phyloP scores from a whole-genome alignment of 192 early-diverging fungal genomes.

The Coemansia sp. region DNA sequence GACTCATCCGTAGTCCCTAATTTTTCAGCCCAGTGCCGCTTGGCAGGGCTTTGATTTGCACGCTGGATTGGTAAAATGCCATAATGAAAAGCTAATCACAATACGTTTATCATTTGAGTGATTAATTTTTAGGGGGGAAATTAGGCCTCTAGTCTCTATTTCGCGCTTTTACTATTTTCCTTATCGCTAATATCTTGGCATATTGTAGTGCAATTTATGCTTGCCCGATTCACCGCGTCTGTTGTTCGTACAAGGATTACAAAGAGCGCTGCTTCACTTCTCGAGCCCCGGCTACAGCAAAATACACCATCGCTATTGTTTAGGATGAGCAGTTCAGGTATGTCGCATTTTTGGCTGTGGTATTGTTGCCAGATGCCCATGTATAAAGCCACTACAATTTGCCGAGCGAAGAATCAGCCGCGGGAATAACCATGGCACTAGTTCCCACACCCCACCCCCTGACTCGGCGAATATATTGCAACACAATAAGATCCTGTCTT shows the following conservation, averaged over 20 bases:
- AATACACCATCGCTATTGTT: background rate
- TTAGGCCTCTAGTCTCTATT: background rate
- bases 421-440: background rate
- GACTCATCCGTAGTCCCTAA: background rate
- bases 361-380: background rate
- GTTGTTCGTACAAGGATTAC: background rate
- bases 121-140: background rate
- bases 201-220: background rate
- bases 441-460: constrained; percentile 3
- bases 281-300: background rate
- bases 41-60: background rate
- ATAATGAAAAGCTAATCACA: background rate
- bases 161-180: background rate
- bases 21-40: too few species aligned
- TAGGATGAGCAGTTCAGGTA: constrained; percentile 3
- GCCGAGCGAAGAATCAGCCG: background rate
- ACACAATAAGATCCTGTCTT: background rate
- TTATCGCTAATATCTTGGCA: background rate
- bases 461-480: background rate
- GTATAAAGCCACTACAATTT: background rate
- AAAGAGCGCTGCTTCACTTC: background rate
- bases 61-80: background rate
- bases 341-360: background rate
- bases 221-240: background rate
- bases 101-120: background rate